Conservation (phyloP, 1,139 yeast species). For the Protomyces arabidopsidicola region DNA sequence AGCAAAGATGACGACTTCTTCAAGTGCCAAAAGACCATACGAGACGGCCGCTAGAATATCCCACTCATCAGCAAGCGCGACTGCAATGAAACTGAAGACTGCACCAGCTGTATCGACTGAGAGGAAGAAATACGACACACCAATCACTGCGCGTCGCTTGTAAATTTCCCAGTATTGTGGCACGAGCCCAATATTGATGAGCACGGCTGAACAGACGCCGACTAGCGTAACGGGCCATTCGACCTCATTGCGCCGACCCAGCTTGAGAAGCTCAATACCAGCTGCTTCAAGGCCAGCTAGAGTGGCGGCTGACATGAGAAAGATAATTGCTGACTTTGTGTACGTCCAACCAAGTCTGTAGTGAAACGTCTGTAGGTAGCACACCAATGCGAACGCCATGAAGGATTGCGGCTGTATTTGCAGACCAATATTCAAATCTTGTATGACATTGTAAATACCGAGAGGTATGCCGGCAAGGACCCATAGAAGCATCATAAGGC, state of each 20-base stretch:
- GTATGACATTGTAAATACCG: conserved; percentile 70
- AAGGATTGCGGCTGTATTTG: conserved; percentile 84
- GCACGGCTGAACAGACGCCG: conserved; percentile 72
- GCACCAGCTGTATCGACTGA: conserved; percentile 80
- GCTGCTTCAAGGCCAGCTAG: conserved; percentile 65
- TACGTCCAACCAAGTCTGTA: conserved; percentile 42
- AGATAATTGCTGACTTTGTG: conserved; percentile 42
- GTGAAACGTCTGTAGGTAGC: conserved; percentile 69
- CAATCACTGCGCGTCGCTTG: conserved; percentile 76
- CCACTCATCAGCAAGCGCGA: conserved; percentile 41
- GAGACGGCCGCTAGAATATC: conserved; percentile 75
- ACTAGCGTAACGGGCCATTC: conserved; percentile 75
- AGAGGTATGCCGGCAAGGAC: conserved; percentile 78
- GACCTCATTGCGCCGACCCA: conserved; percentile 40
- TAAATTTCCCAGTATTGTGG: conserved; percentile 86
- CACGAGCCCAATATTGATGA: conserved; percentile 69
- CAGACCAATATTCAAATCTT: conserved; percentile 66
- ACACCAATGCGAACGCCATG: conserved; percentile 60
- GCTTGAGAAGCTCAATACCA: conserved; percentile 59
- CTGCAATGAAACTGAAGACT: conserved; percentile 60
- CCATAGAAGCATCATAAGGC: conserved; percentile 80
- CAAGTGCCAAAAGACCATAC: conserved; percentile 62
- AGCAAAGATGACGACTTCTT: conserved; percentile 72
- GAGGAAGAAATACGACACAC: conserved; percentile 78
- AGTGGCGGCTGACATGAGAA: conserved; percentile 44